Conservation (phyloP, 1,139 yeast genomes). For the Scheffersomyces lignicola region DNA sequence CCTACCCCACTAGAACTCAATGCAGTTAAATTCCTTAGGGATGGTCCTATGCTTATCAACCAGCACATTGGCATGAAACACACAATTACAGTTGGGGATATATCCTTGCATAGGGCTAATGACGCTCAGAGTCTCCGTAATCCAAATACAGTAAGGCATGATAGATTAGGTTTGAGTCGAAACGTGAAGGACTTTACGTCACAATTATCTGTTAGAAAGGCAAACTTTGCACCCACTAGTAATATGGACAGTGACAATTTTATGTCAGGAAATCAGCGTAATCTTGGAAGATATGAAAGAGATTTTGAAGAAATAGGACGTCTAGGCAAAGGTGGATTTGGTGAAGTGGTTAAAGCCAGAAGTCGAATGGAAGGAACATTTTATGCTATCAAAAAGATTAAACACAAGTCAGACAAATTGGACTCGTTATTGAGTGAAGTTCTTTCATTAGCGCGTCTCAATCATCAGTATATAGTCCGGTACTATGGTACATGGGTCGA, state of each 20-base stretch:
- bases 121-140: background rate
- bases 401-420: conserved; percentile 76
- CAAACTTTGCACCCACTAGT: conserved; percentile 1
- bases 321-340: conserved; percentile 95
- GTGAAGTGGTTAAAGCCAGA: conserved; percentile 94
- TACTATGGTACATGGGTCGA: conserved; percentile 98
- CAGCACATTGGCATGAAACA: background rate
- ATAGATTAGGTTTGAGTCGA: background rate
- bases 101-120: background rate
- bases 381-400: conserved; percentile 90
- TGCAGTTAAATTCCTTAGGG: conserved; percentile 78
- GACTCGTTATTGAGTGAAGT: conserved; percentile 88
- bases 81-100: background rate
- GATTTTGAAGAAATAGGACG: conserved; percentile 94
- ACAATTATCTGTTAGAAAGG: conserved; percentile 19
- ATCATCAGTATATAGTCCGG: conserved; percentile 93
- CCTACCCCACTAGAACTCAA: conserved; percentile 81
- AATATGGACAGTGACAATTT: conserved; percentile 6
- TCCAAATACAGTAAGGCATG: conserved; percentile 2
- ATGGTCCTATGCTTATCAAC: conserved; percentile 47
- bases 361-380: conserved; percentile 91
- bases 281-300: conserved; percentile 39
- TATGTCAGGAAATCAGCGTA: conserved; percentile 8
- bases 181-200: background rate
- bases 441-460: conserved; percentile 82